Percentiles rank a stretch among this genome's conserved stretches.
phyloP scores from a whole-genome alignment of 768 basidiomycete species.

The Punctularia strigosozonata region DNA sequence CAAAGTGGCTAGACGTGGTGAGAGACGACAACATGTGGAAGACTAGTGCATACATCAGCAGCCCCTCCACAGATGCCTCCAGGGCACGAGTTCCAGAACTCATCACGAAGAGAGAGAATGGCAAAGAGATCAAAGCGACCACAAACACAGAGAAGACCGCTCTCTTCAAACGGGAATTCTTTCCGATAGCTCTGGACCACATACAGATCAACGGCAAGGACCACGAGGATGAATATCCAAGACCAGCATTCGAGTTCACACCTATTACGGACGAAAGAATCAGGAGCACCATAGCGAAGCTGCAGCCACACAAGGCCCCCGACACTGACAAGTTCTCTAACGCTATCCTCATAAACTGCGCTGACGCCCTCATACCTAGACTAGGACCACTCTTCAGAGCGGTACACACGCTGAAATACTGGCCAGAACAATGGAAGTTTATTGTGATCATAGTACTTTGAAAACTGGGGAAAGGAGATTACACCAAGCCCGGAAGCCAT shows the following conservation, averaged over 20 bases:
- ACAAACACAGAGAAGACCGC: conserved; percentile 14
- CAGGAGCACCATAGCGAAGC: not conserved
- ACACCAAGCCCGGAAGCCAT: conserved; percentile 21
- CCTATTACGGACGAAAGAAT: conserved; percentile 11
- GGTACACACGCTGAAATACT: conserved; percentile 1
- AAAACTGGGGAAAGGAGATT: conserved; percentile 24
- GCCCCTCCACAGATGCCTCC: conserved; percentile 7
- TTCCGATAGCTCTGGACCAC: conserved; percentile 7
- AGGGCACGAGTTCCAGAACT: conserved; percentile 11
- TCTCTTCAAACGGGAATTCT: conserved; percentile 12
- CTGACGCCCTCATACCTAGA: conserved; percentile 3
- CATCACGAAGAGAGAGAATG: not conserved
- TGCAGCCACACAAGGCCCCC: conserved; percentile 13
- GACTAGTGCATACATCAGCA: conserved; percentile 4
- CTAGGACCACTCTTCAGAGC: conserved; percentile 11
- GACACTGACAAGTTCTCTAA: conserved; percentile 15
- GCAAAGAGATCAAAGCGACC: not conserved
- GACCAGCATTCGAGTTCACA: not conserved
- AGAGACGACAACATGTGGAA: conserved; percentile 11
- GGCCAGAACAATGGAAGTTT: conserved; percentile 10
- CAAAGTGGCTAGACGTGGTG: conserved; percentile 11
- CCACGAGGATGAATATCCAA: conserved; percentile 5
- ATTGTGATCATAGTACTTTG: conserved; percentile 19
- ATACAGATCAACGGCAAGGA: not conserved
- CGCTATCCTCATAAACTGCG: conserved; percentile 7